Base-by-base conservation (phyloP, 2,329 filamentous ascomycete species). In the Talaromyces sp. region DNA sequence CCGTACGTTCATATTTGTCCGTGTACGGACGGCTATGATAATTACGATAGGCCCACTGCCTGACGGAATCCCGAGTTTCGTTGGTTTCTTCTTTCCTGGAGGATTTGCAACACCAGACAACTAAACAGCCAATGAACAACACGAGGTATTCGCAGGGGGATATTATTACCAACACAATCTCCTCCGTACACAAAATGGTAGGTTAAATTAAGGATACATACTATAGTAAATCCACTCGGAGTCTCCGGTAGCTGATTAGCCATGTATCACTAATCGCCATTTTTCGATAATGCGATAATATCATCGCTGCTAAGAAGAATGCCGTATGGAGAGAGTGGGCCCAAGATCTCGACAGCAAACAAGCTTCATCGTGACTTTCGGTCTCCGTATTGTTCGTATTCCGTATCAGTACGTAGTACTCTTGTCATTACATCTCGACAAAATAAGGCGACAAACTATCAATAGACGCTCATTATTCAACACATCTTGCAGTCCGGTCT, bases 341-440 rank as follows among this genome's bases (percentile, higher is more conserved):
- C 56, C 15, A 45, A 45, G 22, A 40, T 38, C 34, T 43, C 34
- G 34, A 59, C 19, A 10, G 25, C 36, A 59, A 59, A 59, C 56
- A 59, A 59, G 56, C 56, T 59, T 59, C 54, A 25, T n/a, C n/a
- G 34, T 34, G 34, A 40, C n/a, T n/a, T 58, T 58, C 56, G 22
- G 56, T 15, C 56, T 31, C 38, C 38, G 56, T 59, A 43, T 59
- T 58, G 31, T 10, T n/a, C 13, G 53, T 58, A 58, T 58, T 58
- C 53, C 15, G 40, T 43, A 51, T 43, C 3, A 2, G 40, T 43
- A 47, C 25, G 19, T 19, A 51, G 47, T 58, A 58, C 53, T 29
- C 36, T 43, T n/a, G 13, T 51, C 36, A 19, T 40, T 22, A 7
- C 31, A 5, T 36, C 31, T 36, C 4, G 5, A 36, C 53, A 34